Evolutionary conservation across 352 stramenopile species (phyloP), one percentile per base, ranked within the genome.

Genomic region (Pythium sp.): DNA sequence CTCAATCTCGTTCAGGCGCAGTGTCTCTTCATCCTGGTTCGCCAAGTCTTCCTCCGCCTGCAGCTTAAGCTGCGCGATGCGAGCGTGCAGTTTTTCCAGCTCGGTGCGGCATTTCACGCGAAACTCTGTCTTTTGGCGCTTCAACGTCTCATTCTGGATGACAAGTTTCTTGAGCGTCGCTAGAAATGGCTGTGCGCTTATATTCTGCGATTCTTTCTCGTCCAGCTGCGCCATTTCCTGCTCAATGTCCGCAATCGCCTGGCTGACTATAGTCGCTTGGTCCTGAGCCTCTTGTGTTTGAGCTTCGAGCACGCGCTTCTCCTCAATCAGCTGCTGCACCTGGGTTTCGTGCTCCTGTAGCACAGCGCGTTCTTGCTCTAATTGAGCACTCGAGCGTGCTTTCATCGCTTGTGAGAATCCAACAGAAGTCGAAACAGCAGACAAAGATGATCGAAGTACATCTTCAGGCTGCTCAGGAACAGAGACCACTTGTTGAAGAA

Each of bases 401-500:
- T 64, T 64, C 22, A 14, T 36, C 20, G 15, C 22, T 2, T 4
- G n/a, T 24, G 5, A 0, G 46, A 56, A 46, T 63, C 55, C 18
- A 59, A 18, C 26, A 59, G 51, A 3, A 36, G 26, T 14, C 30
- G 20, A 20, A 5, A 6, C 53, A 36, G 14, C 1, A 59, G 15
- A n/a, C 28, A n/a, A n/a, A 5, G 41, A 36, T 24, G 54, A 36
- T 20, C 28, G 9, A 3, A 61, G 30, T 14, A 28, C 22, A 0
- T 14, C 20, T 1, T 46, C 24, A 30, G 49, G 56, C 22, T 72
- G 67, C 24, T 82, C 77, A 8, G 74, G 72, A 15, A 73, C 77
- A 2, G 70, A 76, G 20, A 90, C 75, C 2, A 89, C 81, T 46
- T 80, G 74, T 41, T 86, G 73, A 15, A 92, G 64, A 11, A 93